A percentile compares a stretch with the other conserved stretches of the same genome.
Conservation (phyloP, 2,329 filamentous ascomycete genomes). For the Xylariomycetidae sp. region DNA sequence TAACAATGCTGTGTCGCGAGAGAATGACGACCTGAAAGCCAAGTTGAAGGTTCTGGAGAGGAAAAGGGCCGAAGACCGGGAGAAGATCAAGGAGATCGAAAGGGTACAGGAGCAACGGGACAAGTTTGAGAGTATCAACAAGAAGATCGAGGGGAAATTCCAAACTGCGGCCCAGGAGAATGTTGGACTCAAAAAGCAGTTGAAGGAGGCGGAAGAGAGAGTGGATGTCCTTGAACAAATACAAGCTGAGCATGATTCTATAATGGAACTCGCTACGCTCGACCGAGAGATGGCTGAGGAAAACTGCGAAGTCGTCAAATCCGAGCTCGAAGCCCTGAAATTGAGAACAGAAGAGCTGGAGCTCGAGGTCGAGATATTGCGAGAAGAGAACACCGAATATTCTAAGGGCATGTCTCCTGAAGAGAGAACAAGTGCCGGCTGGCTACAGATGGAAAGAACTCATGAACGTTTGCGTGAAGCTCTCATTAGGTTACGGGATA, state of each 20-base stretch:
- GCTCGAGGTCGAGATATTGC: slow-evolving; percentile 80
- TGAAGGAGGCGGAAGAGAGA: slow-evolving; percentile 70
- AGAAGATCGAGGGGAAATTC: slow-evolving; percentile 86
- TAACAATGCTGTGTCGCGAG: slow-evolving; percentile 50
- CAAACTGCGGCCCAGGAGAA: slow-evolving; percentile 81
- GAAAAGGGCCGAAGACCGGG: slow-evolving; percentile 78
- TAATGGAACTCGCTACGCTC: slow-evolving; percentile 79
- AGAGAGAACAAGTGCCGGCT: slow-evolving; percentile 80
- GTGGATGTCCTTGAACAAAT: slow-evolving; percentile 66
- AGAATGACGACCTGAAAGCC: slow-evolving; percentile 83
- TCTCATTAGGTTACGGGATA: slow-evolving; percentile 75
- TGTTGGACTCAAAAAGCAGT: slow-evolving; percentile 65
- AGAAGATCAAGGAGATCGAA: slow-evolving; percentile 75
- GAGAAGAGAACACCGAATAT: slow-evolving; percentile 82
- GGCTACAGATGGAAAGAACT: slow-evolving; percentile 85
- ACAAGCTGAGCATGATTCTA: slow-evolving; percentile 79
- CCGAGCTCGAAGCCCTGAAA: slow-evolving; percentile 74
- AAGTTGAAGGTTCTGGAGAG: slow-evolving; percentile 85
- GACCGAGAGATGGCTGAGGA: slow-evolving; percentile 97
- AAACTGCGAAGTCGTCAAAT: slow-evolving; percentile 74
- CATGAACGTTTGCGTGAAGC: slow-evolving; percentile 87
- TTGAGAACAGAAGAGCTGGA: slow-evolving; percentile 77
- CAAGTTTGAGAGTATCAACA: slow-evolving; percentile 77
- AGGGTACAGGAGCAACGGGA: slow-evolving; percentile 71
- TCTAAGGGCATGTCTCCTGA: slow-evolving; percentile 82